Evolutionary conservation across 345 rosid species (phyloP), one percentile per base, ranked within the genome.

Genomic region (Linum lewisii): DNA sequence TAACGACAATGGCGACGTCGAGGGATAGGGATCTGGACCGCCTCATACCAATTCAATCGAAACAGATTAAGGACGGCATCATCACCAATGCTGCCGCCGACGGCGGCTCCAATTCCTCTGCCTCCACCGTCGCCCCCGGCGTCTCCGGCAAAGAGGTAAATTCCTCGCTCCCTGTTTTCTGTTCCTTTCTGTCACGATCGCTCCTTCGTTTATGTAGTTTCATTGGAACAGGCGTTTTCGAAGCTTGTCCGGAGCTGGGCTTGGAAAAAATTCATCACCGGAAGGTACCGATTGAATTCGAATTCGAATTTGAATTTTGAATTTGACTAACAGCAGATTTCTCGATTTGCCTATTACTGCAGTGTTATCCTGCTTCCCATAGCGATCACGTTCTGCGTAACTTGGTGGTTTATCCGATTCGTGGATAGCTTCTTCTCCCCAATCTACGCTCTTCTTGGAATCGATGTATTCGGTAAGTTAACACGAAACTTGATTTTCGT

Each of bases 401-500:
- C 91, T 15, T 84, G 89, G 91, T 82, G 91, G 86, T 84, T 84
- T 66, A 80, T 84, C 72, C 80, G 73, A 63, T 81, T 82, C 53
- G 81, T 84, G 21, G 91, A 87, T 26, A 81, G 87, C 18, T 78
- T 83, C 75, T 86, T 86, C 77, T 82, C 95, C 25, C 95, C 95
- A 8, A 64, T 87, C 60, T 84, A 87, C 56, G 66, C 78, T 0
- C 91, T 78, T 61, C 81, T 87, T 15, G 91, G 91, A 50, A 79
- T 79, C 74, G 68, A 79, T 65, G 73, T 79, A 66, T 84, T 82
- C 56, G 95, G 95, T 87, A 58, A 56, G 58, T 61, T 24, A 20
- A 29, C 7, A 26, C 32, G 32, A 26, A 42, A 42, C 18, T 42
- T 11, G 7, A 1, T 42, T 52, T 13, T 3, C 23, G 29, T 23